A percentile compares a stretch with the other conserved stretches of the same genome.
These are phyloP conservation scores for Orbilia javanica DNA, from an alignment of 2,329 filamentous ascomycete genomes.

Conservation along the genomic window DNA sequence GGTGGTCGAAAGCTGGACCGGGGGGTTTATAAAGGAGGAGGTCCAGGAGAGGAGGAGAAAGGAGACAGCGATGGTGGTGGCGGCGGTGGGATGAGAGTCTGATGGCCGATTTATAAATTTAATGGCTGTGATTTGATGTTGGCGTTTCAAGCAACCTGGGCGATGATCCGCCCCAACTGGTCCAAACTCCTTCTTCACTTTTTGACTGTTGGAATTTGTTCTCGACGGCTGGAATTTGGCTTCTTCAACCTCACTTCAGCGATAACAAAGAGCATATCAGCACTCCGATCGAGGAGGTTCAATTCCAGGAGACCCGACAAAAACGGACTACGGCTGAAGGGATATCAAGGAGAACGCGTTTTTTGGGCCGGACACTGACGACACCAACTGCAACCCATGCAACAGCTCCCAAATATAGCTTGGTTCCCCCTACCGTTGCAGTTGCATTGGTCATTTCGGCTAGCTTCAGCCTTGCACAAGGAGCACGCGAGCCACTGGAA, in stretches of 20 bases:
- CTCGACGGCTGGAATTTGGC: constrained; percentile 5
- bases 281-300: neutral
- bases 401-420: constrained; percentile 30
- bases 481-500: neutral
- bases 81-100: neutral
- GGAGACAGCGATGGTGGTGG: neutral
- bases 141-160: constrained; percentile 8
- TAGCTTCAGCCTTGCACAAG: constrained; percentile 37
- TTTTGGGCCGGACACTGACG: constrained; percentile 1
- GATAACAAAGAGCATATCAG: neutral
- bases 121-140: constrained; percentile 27
- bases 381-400: constrained; percentile 3
- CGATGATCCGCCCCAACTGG: neutral
- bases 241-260: neutral
- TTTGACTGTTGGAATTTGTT: neutral
- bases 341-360: constrained; percentile 18
- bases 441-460: constrained; percentile 42
- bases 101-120: neutral
- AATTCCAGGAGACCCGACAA: neutral
- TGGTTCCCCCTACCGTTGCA: constrained; percentile 7
- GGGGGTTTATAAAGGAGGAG: constrained; percentile 5
- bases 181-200: neutral
- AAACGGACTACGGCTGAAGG: constrained; percentile 8
- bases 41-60: neutral
- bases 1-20: neutral